Percentiles rank a stretch among this genome's conserved stretches.
These are phyloP conservation scores for Chaetomiaceae sp. DNA, from an alignment of 2,329 filamentous ascomycete genomes.

Conservation along the genomic window DNA sequence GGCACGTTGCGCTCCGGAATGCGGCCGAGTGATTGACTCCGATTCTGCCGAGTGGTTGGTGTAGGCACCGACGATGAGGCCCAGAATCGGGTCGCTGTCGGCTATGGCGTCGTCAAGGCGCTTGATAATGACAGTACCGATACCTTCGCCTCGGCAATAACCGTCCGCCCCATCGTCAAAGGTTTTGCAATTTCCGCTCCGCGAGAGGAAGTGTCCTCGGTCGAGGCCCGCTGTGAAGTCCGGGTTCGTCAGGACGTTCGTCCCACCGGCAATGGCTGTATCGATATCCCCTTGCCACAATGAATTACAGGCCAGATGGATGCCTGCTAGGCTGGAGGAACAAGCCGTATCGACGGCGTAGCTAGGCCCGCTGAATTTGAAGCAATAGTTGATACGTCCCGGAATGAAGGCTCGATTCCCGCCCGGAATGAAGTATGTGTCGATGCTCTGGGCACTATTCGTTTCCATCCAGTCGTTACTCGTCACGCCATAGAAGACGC, in stretches of 20 bases:
- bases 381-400: slow-evolving; percentile 43
- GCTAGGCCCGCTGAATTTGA: slow-evolving; percentile 19
- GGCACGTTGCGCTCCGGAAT: slow-evolving; percentile 48
- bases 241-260: slow-evolving; percentile 24
- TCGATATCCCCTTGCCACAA: slow-evolving; percentile 12
- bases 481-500: slow-evolving; percentile 71
- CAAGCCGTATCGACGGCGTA: slow-evolving; percentile 33
- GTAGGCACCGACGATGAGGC: slow-evolving; percentile 54
- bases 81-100: slow-evolving; percentile 48
- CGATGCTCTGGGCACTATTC: slow-evolving; percentile 65
- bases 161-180: slow-evolving; percentile 44
- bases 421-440: slow-evolving; percentile 52
- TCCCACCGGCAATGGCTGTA: slow-evolving; percentile 30
- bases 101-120: slow-evolving; percentile 42
- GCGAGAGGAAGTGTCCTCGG: slow-evolving; percentile 21
- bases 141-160: slow-evolving; percentile 46
- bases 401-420: slow-evolving; percentile 47
- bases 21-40: slow-evolving; percentile 59
- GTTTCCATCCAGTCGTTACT: slow-evolving; percentile 76
- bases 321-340: slow-evolving; percentile 25
- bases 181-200: slow-evolving; percentile 26
- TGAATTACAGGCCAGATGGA: slow-evolving; percentile 31
- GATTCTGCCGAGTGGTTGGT: slow-evolving; percentile 63
- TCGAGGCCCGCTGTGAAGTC: slow-evolving; percentile 24
- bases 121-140: slow-evolving; percentile 44